phyloP scores from a whole-genome alignment of 345 rosid species.

The Aquilaria sinensis region DNA sequence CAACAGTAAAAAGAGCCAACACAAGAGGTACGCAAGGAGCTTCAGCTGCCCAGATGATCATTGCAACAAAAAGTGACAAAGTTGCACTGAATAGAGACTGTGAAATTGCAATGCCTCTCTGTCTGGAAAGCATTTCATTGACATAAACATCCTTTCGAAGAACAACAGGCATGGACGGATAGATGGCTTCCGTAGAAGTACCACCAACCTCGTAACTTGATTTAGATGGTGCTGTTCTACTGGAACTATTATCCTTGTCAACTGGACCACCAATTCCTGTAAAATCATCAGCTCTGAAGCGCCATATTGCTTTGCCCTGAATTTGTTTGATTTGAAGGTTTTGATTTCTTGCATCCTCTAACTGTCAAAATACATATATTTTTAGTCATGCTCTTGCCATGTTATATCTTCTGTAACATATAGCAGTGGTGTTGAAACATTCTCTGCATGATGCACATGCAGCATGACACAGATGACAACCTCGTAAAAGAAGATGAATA shows the following conservation, averaged over 20 bases:
- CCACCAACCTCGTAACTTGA: conserved; percentile 17
- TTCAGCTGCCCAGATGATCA: conserved; percentile 52
- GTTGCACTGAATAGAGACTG: conserved; percentile 57
- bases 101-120: conserved; percentile 42
- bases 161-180: conserved; percentile 18
- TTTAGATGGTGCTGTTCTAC: conserved; percentile 12
- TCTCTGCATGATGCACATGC: neutral
- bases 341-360: conserved; percentile 46
- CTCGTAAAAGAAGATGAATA: neutral
- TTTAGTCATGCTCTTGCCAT: too few relatives aligned
- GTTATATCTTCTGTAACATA: neutral
- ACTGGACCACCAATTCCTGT: conserved; percentile 8
- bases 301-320: conserved; percentile 26
- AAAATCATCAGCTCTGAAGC: conserved; percentile 22
- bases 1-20: conserved; percentile 66
- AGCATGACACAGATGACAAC: neutral
- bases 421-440: neutral
- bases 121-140: conserved; percentile 21
- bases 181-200: conserved; percentile 16
- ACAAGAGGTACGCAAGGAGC: conserved; percentile 78
- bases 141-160: conserved; percentile 20
- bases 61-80: conserved; percentile 56
- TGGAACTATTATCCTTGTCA: conserved; percentile 18
- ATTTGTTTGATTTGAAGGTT: conserved; percentile 42
- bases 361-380: conserved; percentile 24